A percentile compares a stretch with the other conserved stretches of the same genome.
Conservation (phyloP, 768 basidiomycete genomes). For the Mycena rosella region DNA sequence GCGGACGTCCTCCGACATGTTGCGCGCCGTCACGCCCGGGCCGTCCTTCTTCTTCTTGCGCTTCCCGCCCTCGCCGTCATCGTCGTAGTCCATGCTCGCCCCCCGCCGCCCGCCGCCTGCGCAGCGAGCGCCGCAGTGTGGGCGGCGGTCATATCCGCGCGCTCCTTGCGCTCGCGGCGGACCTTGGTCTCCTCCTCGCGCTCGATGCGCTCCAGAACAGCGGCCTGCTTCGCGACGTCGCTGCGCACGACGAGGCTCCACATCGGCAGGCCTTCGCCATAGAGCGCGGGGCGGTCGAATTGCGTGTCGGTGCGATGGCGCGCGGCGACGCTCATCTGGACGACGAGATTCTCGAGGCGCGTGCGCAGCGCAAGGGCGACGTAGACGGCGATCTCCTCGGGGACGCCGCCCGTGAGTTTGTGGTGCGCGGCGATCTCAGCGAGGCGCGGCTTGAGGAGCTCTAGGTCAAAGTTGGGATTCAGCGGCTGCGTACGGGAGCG, state of each 20-base stretch:
- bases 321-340: slow-evolving; percentile 75
- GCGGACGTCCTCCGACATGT: slow-evolving; percentile 91
- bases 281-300: slow-evolving; percentile 71
- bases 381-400: slow-evolving; percentile 82
- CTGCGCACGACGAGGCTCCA: slow-evolving; percentile 84
- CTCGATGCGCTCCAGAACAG: slow-evolving; percentile 81
- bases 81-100: slow-evolving; percentile 48
- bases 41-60: slow-evolving; percentile 90
- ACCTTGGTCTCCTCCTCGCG: slow-evolving; percentile 86
- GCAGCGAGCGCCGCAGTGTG: slow-evolving; percentile 74
- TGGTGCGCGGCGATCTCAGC: slow-evolving; percentile 75
- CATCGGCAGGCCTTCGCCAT: slow-evolving; percentile 80
- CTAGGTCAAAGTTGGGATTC: slow-evolving; percentile 77
- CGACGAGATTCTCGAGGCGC: slow-evolving; percentile 78
- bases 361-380: slow-evolving; percentile 83
- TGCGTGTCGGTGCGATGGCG: slow-evolving; percentile 79
- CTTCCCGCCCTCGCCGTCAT: slow-evolving; percentile 66
- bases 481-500: slow-evolving; percentile 82
- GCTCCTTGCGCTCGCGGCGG: slow-evolving; percentile 83
- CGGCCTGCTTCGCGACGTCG: slow-evolving; percentile 84
- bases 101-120: slow-evolving; percentile 64
- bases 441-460: slow-evolving; percentile 75
- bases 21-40: slow-evolving; percentile 85
- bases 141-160: slow-evolving; percentile 78
- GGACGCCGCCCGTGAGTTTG: slow-evolving; percentile 68